These are phyloP conservation scores for Puccinia triticina DNA, from an alignment of 1,284 basidiomycete species.

Conservation along the genomic window DNA sequence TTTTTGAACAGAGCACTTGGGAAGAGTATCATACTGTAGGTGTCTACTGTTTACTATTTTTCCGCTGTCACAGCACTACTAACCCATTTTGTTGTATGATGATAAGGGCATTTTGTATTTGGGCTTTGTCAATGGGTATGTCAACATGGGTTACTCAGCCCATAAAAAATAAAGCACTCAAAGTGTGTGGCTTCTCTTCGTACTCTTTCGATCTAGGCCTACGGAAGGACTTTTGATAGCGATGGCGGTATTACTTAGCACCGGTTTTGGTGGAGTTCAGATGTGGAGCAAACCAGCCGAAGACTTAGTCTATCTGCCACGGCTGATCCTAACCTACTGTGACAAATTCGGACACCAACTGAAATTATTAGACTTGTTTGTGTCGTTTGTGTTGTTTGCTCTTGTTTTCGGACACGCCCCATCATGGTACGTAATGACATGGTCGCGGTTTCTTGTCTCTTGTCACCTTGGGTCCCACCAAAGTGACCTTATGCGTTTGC, in stretches of 20 bases:
- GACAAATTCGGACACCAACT: slow-evolving; percentile 15
- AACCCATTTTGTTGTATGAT: neutral
- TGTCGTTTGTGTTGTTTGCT: slow-evolving; percentile 39
- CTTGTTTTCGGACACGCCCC: slow-evolving; percentile 48
- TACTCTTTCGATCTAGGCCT: neutral
- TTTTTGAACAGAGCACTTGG: slow-evolving; percentile 45
- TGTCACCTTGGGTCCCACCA: neutral
- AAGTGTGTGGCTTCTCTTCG: neutral
- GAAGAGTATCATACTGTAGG: slow-evolving; percentile 50
- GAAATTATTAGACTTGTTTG: slow-evolving; percentile 40
- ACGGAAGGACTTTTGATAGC: slow-evolving; percentile 50
- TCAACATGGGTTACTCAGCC: neutral
- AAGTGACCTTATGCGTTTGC: neutral
- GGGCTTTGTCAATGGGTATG: slow-evolving; percentile 48
- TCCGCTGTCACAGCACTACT: neutral
- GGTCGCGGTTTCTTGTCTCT: neutral
- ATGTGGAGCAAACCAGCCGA: slow-evolving; percentile 35
- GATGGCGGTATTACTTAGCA: slow-evolving; percentile 35
- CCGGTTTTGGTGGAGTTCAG: slow-evolving; percentile 35
- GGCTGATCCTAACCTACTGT: slow-evolving; percentile 17
- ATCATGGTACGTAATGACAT: slow-evolving; percentile 30
- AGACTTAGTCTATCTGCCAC: slow-evolving; percentile 9
- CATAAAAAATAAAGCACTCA: neutral
- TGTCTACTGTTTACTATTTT: neutral
- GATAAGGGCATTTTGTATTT: slow-evolving; percentile 45